Percentiles rank a stretch among this genome's conserved stretches.
These are phyloP conservation scores for Leccinum pellstonianum DNA, from an alignment of 768 basidiomycete genomes.

Conservation along the genomic window DNA sequence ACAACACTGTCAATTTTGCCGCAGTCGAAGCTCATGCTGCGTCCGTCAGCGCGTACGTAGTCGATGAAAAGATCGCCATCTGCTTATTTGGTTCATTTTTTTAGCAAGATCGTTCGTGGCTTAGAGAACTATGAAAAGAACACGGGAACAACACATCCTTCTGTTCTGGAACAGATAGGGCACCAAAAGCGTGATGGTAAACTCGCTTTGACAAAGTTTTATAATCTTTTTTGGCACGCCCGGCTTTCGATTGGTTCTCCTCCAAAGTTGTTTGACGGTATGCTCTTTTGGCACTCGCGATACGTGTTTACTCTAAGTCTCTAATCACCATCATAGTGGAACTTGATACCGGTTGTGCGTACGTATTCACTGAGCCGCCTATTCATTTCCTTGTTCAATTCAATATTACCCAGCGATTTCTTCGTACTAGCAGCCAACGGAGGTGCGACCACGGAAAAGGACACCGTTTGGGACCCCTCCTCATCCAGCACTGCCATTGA, in stretches of 20 bases:
- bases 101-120: too few relatives aligned
- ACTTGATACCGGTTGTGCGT: not conserved
- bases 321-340: not conserved
- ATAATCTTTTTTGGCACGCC: too few relatives aligned
- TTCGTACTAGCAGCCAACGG: not conserved
- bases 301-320: not conserved
- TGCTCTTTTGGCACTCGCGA: not conserved
- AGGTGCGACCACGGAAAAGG: not conserved
- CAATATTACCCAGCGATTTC: not conserved
- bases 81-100: too few relatives aligned
- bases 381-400: not conserved
- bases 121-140: too few relatives aligned
- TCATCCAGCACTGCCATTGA: not conserved
- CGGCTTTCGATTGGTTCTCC: too few relatives aligned
- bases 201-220: too few relatives aligned
- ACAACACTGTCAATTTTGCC: not conserved
- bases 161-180: too few relatives aligned
- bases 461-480: not conserved
- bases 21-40: not conserved
- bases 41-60: not conserved
- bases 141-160: too few relatives aligned
- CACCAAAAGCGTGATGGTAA: too few relatives aligned
- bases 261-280: too few relatives aligned
- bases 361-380: not conserved
- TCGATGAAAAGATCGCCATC: too few relatives aligned